Evolutionary conservation across 2,329 filamentous ascomycete species (phyloP).

Genomic region (Paramyrothecium sp.): DNA sequence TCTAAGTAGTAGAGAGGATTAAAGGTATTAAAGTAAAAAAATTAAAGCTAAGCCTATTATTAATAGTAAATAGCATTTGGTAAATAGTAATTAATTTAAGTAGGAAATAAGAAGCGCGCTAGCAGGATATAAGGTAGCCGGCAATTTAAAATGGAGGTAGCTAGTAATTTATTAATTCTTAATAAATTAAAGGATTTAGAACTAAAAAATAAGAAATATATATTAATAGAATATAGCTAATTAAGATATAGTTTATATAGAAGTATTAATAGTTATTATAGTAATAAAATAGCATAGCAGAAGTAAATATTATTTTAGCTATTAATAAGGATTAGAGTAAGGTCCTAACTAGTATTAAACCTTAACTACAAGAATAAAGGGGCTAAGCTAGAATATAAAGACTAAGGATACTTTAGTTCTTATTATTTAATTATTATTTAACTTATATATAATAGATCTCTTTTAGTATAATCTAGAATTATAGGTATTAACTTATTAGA

Average conservation of each 20-base stretch:
- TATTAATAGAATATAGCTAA: neutral
- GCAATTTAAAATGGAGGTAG: neutral
- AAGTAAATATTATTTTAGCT: neutral
- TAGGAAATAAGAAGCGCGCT: neutral
- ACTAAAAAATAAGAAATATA: neutral
- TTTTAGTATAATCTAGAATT: no score
- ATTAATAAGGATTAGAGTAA: neutral
- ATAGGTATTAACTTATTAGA: neutral
- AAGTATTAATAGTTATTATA: neutral
- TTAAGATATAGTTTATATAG: neutral
- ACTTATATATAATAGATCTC: neutral
- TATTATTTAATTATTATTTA: conserved; percentile 4
- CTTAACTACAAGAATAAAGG: neutral
- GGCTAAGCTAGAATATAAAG: neutral
- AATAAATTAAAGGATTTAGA: neutral
- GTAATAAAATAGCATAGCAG: neutral
- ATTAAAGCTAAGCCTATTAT: neutral
- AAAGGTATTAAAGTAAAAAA: no score
- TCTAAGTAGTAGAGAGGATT: no score
- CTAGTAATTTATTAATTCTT: neutral
- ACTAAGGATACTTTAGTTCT: neutral
- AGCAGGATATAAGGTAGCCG: neutral
- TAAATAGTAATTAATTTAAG: neutral
- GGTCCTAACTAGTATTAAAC: neutral
- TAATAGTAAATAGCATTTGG: neutral